Conservation (phyloP, 768 basidiomycete genomes). For the Amanita rubescens region DNA sequence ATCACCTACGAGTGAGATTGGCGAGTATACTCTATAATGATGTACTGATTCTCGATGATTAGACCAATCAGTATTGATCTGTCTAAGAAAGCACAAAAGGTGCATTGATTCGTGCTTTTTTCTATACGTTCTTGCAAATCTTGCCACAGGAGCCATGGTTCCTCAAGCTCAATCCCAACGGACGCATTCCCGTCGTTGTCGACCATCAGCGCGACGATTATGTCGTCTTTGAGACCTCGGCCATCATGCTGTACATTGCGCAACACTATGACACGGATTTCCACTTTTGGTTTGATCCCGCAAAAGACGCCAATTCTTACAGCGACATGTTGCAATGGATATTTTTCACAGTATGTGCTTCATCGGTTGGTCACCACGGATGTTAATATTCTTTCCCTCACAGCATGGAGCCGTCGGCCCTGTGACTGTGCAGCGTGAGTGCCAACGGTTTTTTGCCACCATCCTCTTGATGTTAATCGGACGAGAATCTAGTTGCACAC, state of each 20-base stretch:
- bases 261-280: conserved; percentile 75
- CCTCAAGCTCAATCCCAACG: conserved; percentile 66
- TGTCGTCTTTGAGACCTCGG: conserved; percentile 66
- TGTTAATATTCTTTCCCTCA: not conserved
- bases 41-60: too few relatives aligned
- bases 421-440: conserved; percentile 71
- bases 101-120: too few relatives aligned
- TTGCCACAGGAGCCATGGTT: conserved; percentile 55
- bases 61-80: too few relatives aligned
- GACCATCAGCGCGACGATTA: conserved; percentile 60
- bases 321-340: conserved; percentile 81
- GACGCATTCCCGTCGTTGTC: conserved; percentile 60
- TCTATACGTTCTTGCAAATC: too few relatives aligned
- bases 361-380: not conserved
- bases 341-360: conserved; percentile 57
- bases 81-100: too few relatives aligned
- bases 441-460: too few relatives aligned
- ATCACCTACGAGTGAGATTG: not conserved
- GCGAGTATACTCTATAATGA: too few relatives aligned
- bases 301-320: conserved; percentile 46
- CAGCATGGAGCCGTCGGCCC: conserved; percentile 79
- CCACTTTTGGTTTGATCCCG: conserved; percentile 58
- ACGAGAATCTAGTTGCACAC: conserved; percentile 45
- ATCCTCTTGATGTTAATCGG: too few relatives aligned
- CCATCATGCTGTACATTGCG: conserved; percentile 73